Conservation (phyloP, 2,329 filamentous ascomycete genomes). For the Penicillium rolfsii region DNA sequence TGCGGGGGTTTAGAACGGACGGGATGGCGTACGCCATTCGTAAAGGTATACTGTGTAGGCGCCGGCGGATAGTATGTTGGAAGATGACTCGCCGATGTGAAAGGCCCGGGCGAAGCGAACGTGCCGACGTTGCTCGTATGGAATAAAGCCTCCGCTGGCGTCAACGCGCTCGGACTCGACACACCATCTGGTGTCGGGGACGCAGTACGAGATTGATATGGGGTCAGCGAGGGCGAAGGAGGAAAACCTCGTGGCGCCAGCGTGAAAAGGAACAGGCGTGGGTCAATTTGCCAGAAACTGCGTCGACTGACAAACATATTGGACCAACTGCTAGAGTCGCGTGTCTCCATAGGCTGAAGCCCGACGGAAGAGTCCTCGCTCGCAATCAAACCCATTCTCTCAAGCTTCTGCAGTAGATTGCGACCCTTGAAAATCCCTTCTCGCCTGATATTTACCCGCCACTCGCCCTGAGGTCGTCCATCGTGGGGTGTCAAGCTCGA, state of each 20-base stretch:
- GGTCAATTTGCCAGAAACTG: slow-evolving; percentile 91
- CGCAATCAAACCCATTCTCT: slow-evolving; percentile 85
- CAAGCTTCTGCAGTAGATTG: slow-evolving; percentile 84
- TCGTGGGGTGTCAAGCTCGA: slow-evolving; percentile 67
- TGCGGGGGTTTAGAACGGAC: slow-evolving; percentile 84
- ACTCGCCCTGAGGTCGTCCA: slow-evolving; percentile 80
- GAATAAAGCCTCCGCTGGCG: slow-evolving; percentile 36
- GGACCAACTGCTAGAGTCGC: slow-evolving; percentile 68
- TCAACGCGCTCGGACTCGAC: slow-evolving; percentile 12
- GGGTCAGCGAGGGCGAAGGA: slow-evolving; percentile 54
- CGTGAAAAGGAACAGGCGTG: slow-evolving; percentile 84
- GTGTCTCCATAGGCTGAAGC: slow-evolving; percentile 60
- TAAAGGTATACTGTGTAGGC: slow-evolving; percentile 78
- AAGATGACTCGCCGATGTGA: slow-evolving; percentile 79
- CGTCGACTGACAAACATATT: slow-evolving; percentile 79
- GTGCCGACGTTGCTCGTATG: slow-evolving; percentile 39
- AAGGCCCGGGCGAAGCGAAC: slow-evolving; percentile 62
- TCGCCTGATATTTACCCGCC: slow-evolving; percentile 79
- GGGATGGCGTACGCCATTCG: slow-evolving; percentile 79
- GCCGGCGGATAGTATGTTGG: slow-evolving; percentile 89
- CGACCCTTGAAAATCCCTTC: slow-evolving; percentile 86
- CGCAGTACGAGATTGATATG: slow-evolving; percentile 54
- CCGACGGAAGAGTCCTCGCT: slow-evolving; percentile 77
- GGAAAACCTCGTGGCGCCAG: slow-evolving; percentile 63
- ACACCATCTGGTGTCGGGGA: slow-evolving; percentile 51